Percentiles rank a stretch among this genome's conserved stretches.
Evolutionary conservation across 1,284 basidiomycete species (phyloP).

Genomic region (Ustilago xerochloae): DNA sequence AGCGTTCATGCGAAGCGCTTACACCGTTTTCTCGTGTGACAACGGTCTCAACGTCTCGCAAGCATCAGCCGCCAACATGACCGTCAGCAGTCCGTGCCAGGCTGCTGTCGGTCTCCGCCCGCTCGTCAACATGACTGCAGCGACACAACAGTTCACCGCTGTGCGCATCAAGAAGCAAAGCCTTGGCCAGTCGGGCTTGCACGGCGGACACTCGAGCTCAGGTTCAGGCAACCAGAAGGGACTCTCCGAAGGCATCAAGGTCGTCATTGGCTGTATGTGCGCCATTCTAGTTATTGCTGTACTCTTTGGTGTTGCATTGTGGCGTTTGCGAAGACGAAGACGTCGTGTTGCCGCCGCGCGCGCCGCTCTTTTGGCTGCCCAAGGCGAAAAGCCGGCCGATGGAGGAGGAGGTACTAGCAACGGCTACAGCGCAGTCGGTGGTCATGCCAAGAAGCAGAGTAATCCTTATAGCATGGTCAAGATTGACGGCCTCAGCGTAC

Average conservation of each 20-base stretch:
- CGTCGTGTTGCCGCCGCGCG: slow-evolving; percentile 39
- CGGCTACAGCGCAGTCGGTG: slow-evolving; percentile 9
- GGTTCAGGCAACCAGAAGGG: slow-evolving; percentile 38
- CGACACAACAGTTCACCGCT: slow-evolving; percentile 53
- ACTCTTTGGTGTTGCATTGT: slow-evolving; percentile 50
- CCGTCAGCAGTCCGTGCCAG: slow-evolving; percentile 37
- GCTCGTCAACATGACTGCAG: slow-evolving; percentile 51
- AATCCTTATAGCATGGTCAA: slow-evolving; percentile 43
- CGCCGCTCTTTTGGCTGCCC: slow-evolving; percentile 26
- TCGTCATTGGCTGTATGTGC: slow-evolving; percentile 52
- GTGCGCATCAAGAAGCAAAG: slow-evolving; percentile 58
- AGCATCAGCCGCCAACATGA: slow-evolving; percentile 23
- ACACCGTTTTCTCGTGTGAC: slow-evolving; percentile 58
- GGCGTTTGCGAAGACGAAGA: slow-evolving; percentile 41
- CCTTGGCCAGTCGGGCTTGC: slow-evolving; percentile 47
- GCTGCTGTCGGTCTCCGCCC: slow-evolving; percentile 52
- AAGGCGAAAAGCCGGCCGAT: slow-evolving; percentile 26
- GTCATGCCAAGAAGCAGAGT: slow-evolving; percentile 45
- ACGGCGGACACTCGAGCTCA: slow-evolving; percentile 20
- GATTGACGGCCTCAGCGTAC: slow-evolving; percentile 41
- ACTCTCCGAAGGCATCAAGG: slow-evolving; percentile 57
- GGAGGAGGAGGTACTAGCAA: not conserved
- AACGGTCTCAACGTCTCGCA: slow-evolving; percentile 25
- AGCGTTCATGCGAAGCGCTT: slow-evolving; percentile 60
- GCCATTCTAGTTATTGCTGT: slow-evolving; percentile 53